A percentile compares a stretch with the other conserved stretches of the same genome.
Conservation (phyloP, 2,329 filamentous ascomycete genomes). For the Macrophomina phaseolina region DNA sequence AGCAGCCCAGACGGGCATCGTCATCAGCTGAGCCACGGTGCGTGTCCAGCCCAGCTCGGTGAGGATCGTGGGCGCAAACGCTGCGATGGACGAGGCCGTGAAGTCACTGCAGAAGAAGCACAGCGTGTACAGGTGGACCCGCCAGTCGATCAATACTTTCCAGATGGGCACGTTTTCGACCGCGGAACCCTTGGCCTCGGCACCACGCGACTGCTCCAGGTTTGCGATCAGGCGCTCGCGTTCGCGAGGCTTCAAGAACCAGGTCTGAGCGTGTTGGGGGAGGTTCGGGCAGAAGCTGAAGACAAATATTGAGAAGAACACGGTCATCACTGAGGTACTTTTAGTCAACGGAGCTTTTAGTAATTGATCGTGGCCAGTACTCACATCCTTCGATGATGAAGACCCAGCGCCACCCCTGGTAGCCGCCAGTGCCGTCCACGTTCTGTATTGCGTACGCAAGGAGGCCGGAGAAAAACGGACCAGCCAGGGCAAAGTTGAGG, state of each 20-base stretch:
- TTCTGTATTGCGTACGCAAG: slow-evolving; percentile 65
- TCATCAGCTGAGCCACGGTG: slow-evolving; percentile 67
- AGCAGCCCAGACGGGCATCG: slow-evolving; percentile 43
- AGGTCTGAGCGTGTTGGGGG: slow-evolving; percentile 1
- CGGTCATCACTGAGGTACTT: not conserved
- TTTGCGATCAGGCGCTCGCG: not conserved
- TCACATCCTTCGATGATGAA: slow-evolving; percentile 41
- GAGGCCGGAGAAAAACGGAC: slow-evolving; percentile 48
- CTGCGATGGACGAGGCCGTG: slow-evolving; percentile 45
- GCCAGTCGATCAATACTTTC: slow-evolving; percentile 44
- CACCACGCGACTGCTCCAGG: not conserved
- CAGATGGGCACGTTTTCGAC: not conserved
- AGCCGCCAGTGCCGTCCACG: slow-evolving; percentile 60
- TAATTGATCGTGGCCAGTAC: not conserved
- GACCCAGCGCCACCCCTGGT: slow-evolving; percentile 42
- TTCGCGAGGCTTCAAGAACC: not conserved
- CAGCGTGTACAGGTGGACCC: slow-evolving; percentile 48
- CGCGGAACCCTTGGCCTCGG: slow-evolving; percentile 38
- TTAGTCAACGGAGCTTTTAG: not conserved
- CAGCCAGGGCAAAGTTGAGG: slow-evolving; percentile 21
- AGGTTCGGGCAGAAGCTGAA: slow-evolving; percentile 5
- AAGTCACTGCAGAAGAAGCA: slow-evolving; percentile 45
- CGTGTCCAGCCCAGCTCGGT: slow-evolving; percentile 64
- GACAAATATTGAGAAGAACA: not conserved
- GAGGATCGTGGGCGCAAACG: slow-evolving; percentile 66